These are phyloP conservation scores for Brassica rapa DNA, from an alignment of 345 rosid species.

Conservation along the genomic window DNA sequence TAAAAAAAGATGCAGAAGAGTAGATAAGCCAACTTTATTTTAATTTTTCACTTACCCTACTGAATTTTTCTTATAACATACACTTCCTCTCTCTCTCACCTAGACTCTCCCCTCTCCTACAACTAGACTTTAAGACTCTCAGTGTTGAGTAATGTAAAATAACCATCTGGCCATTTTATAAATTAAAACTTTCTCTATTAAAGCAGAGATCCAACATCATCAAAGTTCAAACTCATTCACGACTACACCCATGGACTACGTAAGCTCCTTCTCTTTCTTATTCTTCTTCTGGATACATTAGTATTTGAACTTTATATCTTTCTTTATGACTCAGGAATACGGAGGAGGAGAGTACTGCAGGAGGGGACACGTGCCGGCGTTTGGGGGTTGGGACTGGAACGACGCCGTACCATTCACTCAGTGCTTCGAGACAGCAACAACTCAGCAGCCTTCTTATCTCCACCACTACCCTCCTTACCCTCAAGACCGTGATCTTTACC, in stretches of 20 bases:
- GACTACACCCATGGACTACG: slow-evolving; percentile 35
- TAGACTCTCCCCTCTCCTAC: slow-evolving; percentile 21
- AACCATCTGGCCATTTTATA: slow-evolving; percentile 20
- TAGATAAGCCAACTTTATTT: slow-evolving; percentile 2
- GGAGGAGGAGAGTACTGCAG: slow-evolving; percentile 47
- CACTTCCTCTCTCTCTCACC: not conserved
- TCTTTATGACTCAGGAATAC: slow-evolving; percentile 25
- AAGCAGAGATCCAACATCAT: slow-evolving; percentile 21
- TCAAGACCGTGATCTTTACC: slow-evolving; percentile 79
- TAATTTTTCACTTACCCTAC: slow-evolving; percentile 22
- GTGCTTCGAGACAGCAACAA: slow-evolving; percentile 82
- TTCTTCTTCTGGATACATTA: not conserved
- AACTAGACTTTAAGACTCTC: slow-evolving; percentile 31
- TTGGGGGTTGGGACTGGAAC: slow-evolving; percentile 99
- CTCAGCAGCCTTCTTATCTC: slow-evolving; percentile 63
- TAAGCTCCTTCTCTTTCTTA: slow-evolving; percentile 15
- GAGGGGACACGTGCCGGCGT: slow-evolving; percentile 88
- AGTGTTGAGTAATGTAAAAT: slow-evolving; percentile 19
- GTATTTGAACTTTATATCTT: not conserved
- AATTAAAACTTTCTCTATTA: not conserved
- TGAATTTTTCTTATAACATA: not conserved
- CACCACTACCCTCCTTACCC: slow-evolving; percentile 61
- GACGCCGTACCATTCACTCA: slow-evolving; percentile 81
- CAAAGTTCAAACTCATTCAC: slow-evolving; percentile 13
- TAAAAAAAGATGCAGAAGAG: not conserved